phyloP scores from a whole-genome alignment of 768 basidiomycete genomes.

The Phallus indusiatus region DNA sequence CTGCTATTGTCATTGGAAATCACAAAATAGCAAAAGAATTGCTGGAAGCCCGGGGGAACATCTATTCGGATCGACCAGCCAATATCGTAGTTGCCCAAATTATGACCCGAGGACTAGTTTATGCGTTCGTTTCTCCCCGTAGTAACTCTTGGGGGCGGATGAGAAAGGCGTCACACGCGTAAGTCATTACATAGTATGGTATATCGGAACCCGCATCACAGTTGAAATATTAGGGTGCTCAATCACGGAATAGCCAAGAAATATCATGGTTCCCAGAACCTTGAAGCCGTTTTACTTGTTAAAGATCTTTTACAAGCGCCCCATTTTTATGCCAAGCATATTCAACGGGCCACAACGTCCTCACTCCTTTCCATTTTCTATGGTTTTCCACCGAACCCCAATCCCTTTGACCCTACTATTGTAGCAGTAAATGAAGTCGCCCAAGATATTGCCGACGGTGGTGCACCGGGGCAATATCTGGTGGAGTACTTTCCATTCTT shows the following conservation, averaged over 20 bases:
- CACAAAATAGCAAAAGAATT: slow-evolving; percentile 16
- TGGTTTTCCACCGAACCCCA: neutral
- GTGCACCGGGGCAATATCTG: neutral
- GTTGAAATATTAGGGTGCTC: neutral
- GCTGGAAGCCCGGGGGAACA: slow-evolving; percentile 14
- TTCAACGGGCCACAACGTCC: neutral
- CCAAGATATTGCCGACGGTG: neutral
- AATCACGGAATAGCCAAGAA: neutral
- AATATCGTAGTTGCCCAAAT: slow-evolving; percentile 2
- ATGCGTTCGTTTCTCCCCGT: neutral
- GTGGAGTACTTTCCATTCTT: neutral
- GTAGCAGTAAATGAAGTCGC: neutral
- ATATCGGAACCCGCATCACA: neutral
- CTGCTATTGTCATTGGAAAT: slow-evolving; percentile 17
- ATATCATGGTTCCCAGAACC: neutral
- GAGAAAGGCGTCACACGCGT: neutral
- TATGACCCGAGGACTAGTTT: neutral
- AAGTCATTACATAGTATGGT: neutral
- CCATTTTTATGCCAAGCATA: neutral
- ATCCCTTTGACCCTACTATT: neutral
- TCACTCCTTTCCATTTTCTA: neutral
- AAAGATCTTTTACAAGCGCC: neutral
- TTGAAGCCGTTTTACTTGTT: neutral
- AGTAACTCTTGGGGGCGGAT: neutral
- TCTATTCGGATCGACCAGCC: slow-evolving; percentile 25